Percentiles rank a stretch among this genome's conserved stretches.
phyloP scores from a whole-genome alignment of 306 rosid genomes.

The Acmispon strigosus region DNA sequence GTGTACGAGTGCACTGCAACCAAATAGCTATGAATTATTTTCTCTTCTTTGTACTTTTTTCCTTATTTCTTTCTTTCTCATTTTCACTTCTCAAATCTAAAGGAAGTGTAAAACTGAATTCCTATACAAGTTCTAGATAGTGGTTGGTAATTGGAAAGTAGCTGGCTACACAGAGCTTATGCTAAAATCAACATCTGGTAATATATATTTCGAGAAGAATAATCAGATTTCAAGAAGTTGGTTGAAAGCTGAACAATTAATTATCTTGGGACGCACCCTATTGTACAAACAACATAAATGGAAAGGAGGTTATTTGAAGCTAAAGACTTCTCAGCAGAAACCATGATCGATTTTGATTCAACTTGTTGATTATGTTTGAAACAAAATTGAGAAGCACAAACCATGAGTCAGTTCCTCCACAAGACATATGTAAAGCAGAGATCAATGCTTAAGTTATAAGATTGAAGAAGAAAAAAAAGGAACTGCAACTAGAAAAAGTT shows the following conservation, averaged over 20 bases:
- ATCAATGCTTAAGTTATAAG: conserved; percentile 17
- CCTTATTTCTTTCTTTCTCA: no score
- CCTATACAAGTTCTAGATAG: no score
- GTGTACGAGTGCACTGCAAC: no score
- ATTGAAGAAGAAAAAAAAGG: neutral
- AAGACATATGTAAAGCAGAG: conserved; percentile 28
- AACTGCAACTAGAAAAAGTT: no score
- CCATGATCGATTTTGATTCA: neutral
- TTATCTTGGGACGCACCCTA: conserved; percentile 28
- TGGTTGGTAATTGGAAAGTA: no score
- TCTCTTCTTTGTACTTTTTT: no score
- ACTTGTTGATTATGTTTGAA: neutral
- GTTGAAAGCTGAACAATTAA: conserved; percentile 17
- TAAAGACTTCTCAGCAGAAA: conserved; percentile 12
- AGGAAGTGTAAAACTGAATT: no score
- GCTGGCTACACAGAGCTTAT: no score
- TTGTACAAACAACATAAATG: neutral
- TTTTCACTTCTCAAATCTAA: no score
- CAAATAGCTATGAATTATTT: no score
- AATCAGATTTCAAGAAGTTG: neutral
- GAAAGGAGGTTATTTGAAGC: conserved; percentile 35
- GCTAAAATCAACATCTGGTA: no score
- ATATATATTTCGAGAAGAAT: no score
- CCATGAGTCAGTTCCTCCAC: conserved; percentile 11
- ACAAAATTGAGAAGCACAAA: conserved; percentile 1